Base-by-base conservation (phyloP, 2,329 filamentous ascomycete genomes). In the Fusarium kyushuense region DNA sequence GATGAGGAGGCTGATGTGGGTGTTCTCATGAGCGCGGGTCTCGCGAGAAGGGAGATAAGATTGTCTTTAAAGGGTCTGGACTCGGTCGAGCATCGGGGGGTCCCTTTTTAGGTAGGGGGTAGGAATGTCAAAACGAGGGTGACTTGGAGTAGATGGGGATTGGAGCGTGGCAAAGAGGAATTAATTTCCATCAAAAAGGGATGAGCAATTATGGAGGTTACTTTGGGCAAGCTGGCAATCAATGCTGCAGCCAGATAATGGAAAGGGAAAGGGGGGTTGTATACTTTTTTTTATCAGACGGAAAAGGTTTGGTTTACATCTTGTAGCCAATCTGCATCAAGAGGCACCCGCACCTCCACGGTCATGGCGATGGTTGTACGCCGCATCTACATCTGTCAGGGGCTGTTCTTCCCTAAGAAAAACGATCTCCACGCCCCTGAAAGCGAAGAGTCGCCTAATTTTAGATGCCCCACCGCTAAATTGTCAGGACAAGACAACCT, bases 1-100 rank as follows among this genome's bases (percentile, higher is more conserved):
- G 36, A 59, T 60, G 86, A 89, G 77, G 87, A 86, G 78, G 89
- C 78, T 75, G 88, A 89, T 64, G 89, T 86, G 67, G 86, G 87
- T 81, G 87, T 88, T 84, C 87, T 86, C 88, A 90, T 90, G 72
- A 74, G 75, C 75, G 75, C 73, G 65, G 62, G 67, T 65, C 59
- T 61, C 54, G 30, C 55, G 38, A 67, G 53, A 64, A 35, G 45
- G 58, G 47, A 59, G 63, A 63, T 48, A 61, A 67, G 60, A 53
- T 33, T 55, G 52, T 47, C 56, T 57, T 72, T 56, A 75, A 69
- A 56, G 73, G 57, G 57, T 33, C 46, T 46, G 53, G 71, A 73
- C 62, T 69, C 67, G 70, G 74, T 72, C 59, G 69, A 66, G 69
- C 75, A 76, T 73, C 42, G 45, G 54, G 59, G 36, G 54, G 46